These are phyloP conservation scores for Phialophora expanda DNA, from an alignment of 2,329 filamentous ascomycete genomes.

Conservation along the genomic window DNA sequence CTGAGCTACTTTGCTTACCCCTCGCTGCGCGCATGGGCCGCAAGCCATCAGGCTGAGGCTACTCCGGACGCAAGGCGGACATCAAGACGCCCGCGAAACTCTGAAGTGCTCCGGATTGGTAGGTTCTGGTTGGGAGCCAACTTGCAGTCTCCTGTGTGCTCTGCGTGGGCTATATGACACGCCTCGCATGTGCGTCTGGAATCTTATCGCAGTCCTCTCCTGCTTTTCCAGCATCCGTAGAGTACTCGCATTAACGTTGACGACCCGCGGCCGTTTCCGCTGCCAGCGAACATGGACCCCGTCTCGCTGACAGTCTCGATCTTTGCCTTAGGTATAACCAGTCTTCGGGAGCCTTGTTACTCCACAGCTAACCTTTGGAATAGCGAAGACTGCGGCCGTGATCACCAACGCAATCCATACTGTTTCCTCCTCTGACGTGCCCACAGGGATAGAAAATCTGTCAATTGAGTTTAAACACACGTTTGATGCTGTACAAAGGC, in stretches of 20 bases:
- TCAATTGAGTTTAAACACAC: not conserved
- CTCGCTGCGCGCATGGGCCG: not conserved
- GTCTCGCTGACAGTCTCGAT: not conserved
- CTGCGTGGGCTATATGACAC: not conserved
- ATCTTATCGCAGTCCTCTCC: not conserved
- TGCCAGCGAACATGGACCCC: not conserved
- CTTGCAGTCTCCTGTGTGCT: not conserved
- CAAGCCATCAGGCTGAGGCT: not conserved
- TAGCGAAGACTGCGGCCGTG: not conserved
- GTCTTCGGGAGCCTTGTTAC: not conserved
- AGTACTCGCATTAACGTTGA: not conserved
- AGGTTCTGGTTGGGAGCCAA: not conserved
- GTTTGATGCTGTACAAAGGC: not conserved
- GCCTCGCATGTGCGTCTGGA: not conserved
- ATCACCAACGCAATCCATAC: not conserved
- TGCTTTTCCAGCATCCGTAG: not conserved
- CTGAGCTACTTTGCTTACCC: not conserved
- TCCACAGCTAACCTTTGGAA: not conserved
- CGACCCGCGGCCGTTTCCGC: too few species aligned
- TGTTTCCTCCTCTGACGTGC: not conserved
- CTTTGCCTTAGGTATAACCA: not conserved
- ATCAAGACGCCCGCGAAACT: not conserved
- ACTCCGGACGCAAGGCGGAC: not conserved
- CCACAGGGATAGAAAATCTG: not conserved
- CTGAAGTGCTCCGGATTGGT: not conserved